These are phyloP conservation scores for Trypanosoma theileri DNA, from an alignment of 208 protist species.

Conservation along the genomic window DNA sequence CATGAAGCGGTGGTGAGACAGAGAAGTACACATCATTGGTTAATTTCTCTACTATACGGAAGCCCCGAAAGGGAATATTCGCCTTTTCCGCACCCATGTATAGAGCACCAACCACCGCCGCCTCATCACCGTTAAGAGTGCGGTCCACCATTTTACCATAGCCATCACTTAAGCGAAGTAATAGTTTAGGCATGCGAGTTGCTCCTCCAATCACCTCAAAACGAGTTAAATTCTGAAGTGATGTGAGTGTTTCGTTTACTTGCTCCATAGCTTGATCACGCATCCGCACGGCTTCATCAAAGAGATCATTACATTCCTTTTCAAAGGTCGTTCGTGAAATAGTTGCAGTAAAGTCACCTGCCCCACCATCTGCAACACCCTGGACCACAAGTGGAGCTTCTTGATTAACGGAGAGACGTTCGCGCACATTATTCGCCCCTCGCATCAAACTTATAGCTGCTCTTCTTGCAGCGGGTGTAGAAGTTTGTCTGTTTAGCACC, in stretches of 20 bases:
- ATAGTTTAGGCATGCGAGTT: slow-evolving; percentile 75
- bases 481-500: slow-evolving; percentile 8
- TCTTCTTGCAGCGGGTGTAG: slow-evolving; percentile 28
- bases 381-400: slow-evolving; percentile 82
- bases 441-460: slow-evolving; percentile 75
- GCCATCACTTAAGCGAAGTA: slow-evolving; percentile 51
- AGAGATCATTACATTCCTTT: slow-evolving; percentile 53
- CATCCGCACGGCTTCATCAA: slow-evolving; percentile 48
- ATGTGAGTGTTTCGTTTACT: slow-evolving; percentile 16
- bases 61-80: slow-evolving; percentile 11
- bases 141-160: slow-evolving; percentile 44
- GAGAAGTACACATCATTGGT: slow-evolving; percentile 49
- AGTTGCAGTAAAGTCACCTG: slow-evolving; percentile 42
- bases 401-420: slow-evolving; percentile 87
- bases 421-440: slow-evolving; percentile 77
- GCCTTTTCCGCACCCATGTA: slow-evolving; percentile 43
- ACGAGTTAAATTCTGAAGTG: slow-evolving; percentile 29
- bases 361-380: slow-evolving; percentile 33
- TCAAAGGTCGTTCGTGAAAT: slow-evolving; percentile 74
- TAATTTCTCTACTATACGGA: slow-evolving; percentile 46
- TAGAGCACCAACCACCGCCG: slow-evolving; percentile 64
- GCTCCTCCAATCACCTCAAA: slow-evolving; percentile 85
- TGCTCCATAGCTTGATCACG: slow-evolving; percentile 36
- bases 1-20: slow-evolving; percentile 16
- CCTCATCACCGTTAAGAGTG: slow-evolving; percentile 88